phyloP scores from a whole-genome alignment of 2,329 filamentous ascomycete species.

The Rhexocercosporidium sp. region DNA sequence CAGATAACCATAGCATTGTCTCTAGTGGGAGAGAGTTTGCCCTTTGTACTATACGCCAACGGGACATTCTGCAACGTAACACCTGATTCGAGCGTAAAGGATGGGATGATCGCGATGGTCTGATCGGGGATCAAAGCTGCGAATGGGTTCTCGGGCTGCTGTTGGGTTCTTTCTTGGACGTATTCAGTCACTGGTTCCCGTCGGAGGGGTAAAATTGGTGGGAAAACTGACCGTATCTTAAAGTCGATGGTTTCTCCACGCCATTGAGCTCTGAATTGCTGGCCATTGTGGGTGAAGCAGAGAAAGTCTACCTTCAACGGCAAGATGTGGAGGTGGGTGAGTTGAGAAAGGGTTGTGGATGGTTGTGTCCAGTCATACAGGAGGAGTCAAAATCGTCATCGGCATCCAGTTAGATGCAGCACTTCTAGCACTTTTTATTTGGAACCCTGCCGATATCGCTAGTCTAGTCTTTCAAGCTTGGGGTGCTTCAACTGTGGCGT shows the following conservation, averaged over 20 bases:
- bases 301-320: not conserved
- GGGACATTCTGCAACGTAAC: conserved; percentile 79
- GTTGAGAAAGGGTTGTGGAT: not conserved
- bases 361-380: not conserved
- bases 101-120: conserved; percentile 82
- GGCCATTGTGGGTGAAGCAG: not conserved
- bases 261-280: not conserved
- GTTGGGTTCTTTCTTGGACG: conserved; percentile 44
- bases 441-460: not conserved
- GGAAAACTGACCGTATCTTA: conserved; percentile 37
- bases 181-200: conserved; percentile 61
- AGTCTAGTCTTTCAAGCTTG: not conserved
- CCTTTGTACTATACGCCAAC: conserved; percentile 70
- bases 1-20: conserved; percentile 79
- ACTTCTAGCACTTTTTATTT: too few species aligned
- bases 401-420: not conserved
- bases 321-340: not conserved
- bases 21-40: conserved; percentile 60
- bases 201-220: conserved; percentile 19
- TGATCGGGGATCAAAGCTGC: conserved; percentile 86
- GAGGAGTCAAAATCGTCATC: conserved; percentile 2
- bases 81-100: conserved; percentile 92
- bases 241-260: not conserved
- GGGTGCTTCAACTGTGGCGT: not conserved
- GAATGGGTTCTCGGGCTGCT: conserved; percentile 92